These are phyloP conservation scores for Colletotrichum plurivorum DNA, from an alignment of 2,329 filamentous ascomycete genomes.

Conservation along the genomic window DNA sequence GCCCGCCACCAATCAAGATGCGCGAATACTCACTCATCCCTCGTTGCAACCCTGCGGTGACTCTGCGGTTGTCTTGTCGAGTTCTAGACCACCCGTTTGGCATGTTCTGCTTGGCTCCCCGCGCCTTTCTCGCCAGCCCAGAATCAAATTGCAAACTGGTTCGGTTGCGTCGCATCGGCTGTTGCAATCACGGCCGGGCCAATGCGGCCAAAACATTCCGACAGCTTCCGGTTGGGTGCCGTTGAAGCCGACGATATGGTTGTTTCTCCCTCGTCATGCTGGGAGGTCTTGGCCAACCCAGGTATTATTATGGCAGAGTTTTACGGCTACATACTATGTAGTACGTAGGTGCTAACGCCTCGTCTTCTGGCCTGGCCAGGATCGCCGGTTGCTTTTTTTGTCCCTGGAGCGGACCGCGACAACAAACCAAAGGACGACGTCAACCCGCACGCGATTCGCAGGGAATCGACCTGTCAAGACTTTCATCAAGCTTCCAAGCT, in stretches of 20 bases:
- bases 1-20: slow-evolving; percentile 18
- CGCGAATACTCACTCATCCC: slow-evolving; percentile 22
- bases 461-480: slow-evolving; percentile 10
- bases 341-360: too few relatives aligned
- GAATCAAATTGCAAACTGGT: not conserved
- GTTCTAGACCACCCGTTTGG: slow-evolving; percentile 30
- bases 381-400: not conserved
- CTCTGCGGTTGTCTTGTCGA: not conserved
- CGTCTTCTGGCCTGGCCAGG: too few relatives aligned
- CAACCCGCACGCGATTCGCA: slow-evolving; percentile 14
- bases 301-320: too few relatives aligned
- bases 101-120: slow-evolving; percentile 10
- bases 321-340: too few relatives aligned
- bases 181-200: slow-evolving; percentile 20
- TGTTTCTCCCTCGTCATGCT: slow-evolving; percentile 15
- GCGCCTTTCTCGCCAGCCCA: not conserved
- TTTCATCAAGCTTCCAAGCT: not conserved
- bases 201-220: slow-evolving; percentile 11
- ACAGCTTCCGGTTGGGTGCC: slow-evolving; percentile 14
- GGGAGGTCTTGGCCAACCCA: too few relatives aligned
- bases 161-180: slow-evolving; percentile 24
- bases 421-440: slow-evolving; percentile 15
- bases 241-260: slow-evolving; percentile 14
- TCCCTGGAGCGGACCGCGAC: not conserved
- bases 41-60: slow-evolving; percentile 28